These are phyloP conservation scores for Mallotus repandus DNA, from an alignment of 441 rosid species.

Conservation along the genomic window DNA sequence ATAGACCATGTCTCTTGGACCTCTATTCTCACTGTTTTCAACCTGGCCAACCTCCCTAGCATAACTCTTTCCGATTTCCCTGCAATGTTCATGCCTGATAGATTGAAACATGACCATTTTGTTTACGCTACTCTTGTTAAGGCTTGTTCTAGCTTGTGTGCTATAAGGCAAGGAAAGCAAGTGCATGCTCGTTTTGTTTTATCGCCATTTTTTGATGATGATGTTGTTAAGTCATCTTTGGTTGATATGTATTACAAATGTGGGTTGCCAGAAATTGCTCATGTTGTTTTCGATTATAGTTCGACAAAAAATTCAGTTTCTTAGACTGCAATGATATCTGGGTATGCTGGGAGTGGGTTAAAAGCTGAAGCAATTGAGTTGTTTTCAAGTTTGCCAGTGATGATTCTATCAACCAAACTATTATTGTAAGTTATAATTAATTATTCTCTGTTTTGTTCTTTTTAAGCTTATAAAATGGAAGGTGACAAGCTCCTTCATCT, in stretches of 20 bases:
- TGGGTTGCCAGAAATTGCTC: conserved; percentile 43
- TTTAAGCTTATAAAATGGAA: no score
- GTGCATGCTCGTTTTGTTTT: conserved; percentile 54
- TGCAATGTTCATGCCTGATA: conserved; percentile 29
- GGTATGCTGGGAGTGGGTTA: conserved; percentile 65
- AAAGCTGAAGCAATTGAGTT: conserved; percentile 57
- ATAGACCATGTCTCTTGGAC: conserved; percentile 74
- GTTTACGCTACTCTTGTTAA: conserved; percentile 61
- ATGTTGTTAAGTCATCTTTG: conserved; percentile 72
- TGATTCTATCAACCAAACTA: no score
- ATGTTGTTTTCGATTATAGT: conserved; percentile 52
- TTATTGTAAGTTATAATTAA: no score
- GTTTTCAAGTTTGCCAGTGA: conserved; percentile 39
- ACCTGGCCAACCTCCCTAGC: conserved; percentile 48
- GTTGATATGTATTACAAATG: conserved; percentile 85
- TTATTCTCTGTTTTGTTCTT: no score
- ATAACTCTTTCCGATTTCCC: conserved; percentile 49
- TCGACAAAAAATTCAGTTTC: conserved; percentile 47
- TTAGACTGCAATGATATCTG: conserved; percentile 70
- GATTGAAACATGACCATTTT: conserved; percentile 65
- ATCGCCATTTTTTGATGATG: conserved; percentile 47
- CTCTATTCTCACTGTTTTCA: conserved; percentile 67
- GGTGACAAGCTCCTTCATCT: no score
- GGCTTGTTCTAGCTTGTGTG: conserved; percentile 61
- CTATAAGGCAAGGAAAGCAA: conserved; percentile 55